Evolutionary conservation across 2,329 filamentous ascomycete genomes (phyloP), one percentile per base, ranked within the genome.

Genomic region (Fusarium virguliforme): DNA sequence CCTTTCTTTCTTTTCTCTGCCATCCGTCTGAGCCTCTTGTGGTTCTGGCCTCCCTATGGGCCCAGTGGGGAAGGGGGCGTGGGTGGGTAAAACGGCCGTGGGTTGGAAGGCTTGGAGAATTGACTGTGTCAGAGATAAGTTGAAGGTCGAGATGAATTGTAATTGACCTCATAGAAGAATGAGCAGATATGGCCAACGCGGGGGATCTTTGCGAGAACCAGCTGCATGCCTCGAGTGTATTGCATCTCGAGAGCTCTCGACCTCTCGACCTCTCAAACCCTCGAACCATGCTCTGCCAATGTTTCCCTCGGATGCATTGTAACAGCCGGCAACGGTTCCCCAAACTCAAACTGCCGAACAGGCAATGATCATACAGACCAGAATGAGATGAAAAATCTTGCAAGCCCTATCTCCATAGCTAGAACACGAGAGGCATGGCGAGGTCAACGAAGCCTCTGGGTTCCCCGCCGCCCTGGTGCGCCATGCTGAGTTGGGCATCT

Each of bases 391-490:
- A 35, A 37, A 62, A 63, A 69, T 54, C 32, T 50, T 53, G 57
- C 65, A 64, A 71, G 65, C 65, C 68, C 69, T 72, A 70, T 56
- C 32, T 50, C 53, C 51, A 6, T 65, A n/a, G 48, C 62, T 67
- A 70, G 56, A 58, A 38, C 69, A 10, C 46, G 57, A 64, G 59
- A 62, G 56, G 69, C 32, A 50, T 72, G 72, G 65, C 26, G 24
- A 61, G 41, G 59, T 55, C 22, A 32, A 51, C 30, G 53, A 70
- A 67, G 67, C 38, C 55, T 71, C 68, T 56, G 55, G 50, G 57
- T 72, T 70, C 69, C 66, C 66, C 69, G 62, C 66, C 60, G 18
- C 38, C 26, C 61, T 65, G 63, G 63, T 32, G 26, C 60, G 51
- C 65, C 56, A 65, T 28, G 46, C 56, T 64, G 48, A 40, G 26